A percentile compares a stretch with the other conserved stretches of the same genome.
Evolutionary conservation across 2,329 filamentous ascomycete species (phyloP).

Genomic region (Cladosporium colombiae): DNA sequence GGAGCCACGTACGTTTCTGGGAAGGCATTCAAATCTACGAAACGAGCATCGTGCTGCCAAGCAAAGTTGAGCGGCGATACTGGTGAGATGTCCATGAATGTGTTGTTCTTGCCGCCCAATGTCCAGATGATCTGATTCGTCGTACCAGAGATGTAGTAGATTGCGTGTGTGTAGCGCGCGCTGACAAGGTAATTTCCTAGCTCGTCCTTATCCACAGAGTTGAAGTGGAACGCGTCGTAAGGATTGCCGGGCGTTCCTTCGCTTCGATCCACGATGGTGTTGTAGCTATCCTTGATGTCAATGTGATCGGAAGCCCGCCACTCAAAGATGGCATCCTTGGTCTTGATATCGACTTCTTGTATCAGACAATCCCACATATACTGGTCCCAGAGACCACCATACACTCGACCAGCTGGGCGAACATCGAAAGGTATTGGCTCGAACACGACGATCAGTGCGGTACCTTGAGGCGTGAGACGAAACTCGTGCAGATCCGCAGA

Average conservation of each 20-base stretch:
- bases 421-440: constrained; percentile 32
- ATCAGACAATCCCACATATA: constrained; percentile 47
- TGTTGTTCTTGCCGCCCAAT: constrained; percentile 49
- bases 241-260: constrained; percentile 46
- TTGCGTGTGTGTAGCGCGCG: constrained; percentile 44
- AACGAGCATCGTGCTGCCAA: constrained; percentile 40
- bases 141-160: constrained; percentile 48
- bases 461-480: constrained; percentile 44
- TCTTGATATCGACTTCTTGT: constrained; percentile 50
- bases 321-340: constrained; percentile 46
- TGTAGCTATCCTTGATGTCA: constrained; percentile 34
- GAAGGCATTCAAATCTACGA: constrained; percentile 29
- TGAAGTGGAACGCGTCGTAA: constrained; percentile 57
- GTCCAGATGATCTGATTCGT: constrained; percentile 49
- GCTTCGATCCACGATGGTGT: constrained; percentile 42
- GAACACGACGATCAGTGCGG: constrained; percentile 48
- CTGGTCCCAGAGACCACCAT: constrained; percentile 24
- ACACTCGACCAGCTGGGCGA: constrained; percentile 26
- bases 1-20: constrained; percentile 31
- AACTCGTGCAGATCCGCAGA: constrained; percentile 48
- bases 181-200: constrained; percentile 52
- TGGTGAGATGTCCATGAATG: constrained; percentile 36
- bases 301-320: constrained; percentile 52
- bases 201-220: constrained; percentile 51
- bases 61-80: constrained; percentile 34